Evolutionary conservation across 768 basidiomycete species (phyloP), one percentile per base, ranked within the genome.

Genomic region (Mycena capillaripes): DNA sequence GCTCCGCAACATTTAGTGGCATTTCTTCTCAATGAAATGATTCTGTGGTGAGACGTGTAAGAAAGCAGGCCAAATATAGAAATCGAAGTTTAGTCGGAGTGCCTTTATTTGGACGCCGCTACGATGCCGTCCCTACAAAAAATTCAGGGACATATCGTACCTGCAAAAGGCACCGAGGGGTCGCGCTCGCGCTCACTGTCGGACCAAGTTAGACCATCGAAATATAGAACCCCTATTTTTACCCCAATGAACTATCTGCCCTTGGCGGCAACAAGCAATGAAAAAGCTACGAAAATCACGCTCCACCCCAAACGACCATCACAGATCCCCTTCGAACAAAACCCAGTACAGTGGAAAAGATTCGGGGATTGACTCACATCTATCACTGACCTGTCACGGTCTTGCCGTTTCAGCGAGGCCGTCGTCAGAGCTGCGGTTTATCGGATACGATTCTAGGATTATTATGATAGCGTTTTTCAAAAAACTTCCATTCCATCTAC

Each of bases 1-100:
- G 75, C 32, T 85, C 83, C 21, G 83, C 81, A 34, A 78, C 74
- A 65, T 84, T 84, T 29, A 92, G 77, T 62, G 91, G 89, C 91
- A 93, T 92, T n/a, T 38, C 11, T 38, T 38, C n/a, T n/a, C n/a
- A n/a, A n/a, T n/a, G n/a, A n/a, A n/a, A n/a, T 38, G 11, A 16
- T 3, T 38, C 9, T 16, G 36, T 11, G 38, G 3, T 16, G 38
- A 16, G 3, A 38, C 16, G 38, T 10, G 53, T 74, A 14, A 14
- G 30, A 42, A 38, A 44, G 19, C 8, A 36, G 21, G 34, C 12
- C 17, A 29, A 29, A 55, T 30, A 32, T 32, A 10, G 50, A 29
- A 38, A 38, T 38, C n/a, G n/a, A n/a, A n/a, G n/a, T n/a, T n/a
- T n/a, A n/a, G n/a, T n/a, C n/a, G n/a, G n/a, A n/a, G n/a, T n/a